These are phyloP conservation scores for Neofusicoccum cordaticola DNA, from an alignment of 2,329 filamentous ascomycete genomes.

Conservation along the genomic window DNA sequence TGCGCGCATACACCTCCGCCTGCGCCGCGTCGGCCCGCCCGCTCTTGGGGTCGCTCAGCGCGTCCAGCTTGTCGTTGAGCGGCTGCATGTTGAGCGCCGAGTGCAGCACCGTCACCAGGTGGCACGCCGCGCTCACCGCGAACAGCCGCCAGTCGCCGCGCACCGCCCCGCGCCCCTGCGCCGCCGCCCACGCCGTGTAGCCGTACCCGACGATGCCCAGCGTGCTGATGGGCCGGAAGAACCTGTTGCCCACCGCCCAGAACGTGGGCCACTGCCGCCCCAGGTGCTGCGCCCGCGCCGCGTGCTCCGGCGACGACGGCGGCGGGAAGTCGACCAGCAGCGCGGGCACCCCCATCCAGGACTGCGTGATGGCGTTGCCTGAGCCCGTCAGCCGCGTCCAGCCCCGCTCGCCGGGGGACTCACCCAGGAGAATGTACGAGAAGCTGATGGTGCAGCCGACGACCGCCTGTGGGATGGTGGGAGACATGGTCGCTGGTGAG, in stretches of 20 bases:
- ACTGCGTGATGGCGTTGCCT: conserved; percentile 55
- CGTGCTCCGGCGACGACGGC: conserved; percentile 40
- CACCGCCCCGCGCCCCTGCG: conserved; percentile 21
- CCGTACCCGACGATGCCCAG: conserved; percentile 49
- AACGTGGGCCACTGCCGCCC: conserved; percentile 51
- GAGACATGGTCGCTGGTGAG: conserved; percentile 26
- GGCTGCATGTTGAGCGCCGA: conserved; percentile 53
- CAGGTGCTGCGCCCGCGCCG: conserved; percentile 44
- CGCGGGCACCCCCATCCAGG: conserved; percentile 51
- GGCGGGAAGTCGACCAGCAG: conserved; percentile 48
- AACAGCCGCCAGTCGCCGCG: conserved; percentile 48
- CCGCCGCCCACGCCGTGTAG: conserved; percentile 41
- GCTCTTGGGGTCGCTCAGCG: conserved; percentile 35
- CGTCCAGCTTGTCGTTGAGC: conserved; percentile 49
- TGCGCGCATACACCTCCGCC: conserved; percentile 32
- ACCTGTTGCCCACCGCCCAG: conserved; percentile 51
- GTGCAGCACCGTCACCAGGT: conserved; percentile 49
- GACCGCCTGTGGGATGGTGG: conserved; percentile 37
- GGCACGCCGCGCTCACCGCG: conserved; percentile 43
- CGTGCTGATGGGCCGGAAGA: conserved; percentile 53
- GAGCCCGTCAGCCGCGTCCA: not conserved
- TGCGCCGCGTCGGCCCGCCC: conserved; percentile 30
- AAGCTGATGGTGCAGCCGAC: conserved; percentile 47
- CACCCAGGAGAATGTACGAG: conserved; percentile 51
- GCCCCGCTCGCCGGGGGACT: not conserved